phyloP scores from a whole-genome alignment of 768 basidiomycete species.

The Termitomyces sp. region DNA sequence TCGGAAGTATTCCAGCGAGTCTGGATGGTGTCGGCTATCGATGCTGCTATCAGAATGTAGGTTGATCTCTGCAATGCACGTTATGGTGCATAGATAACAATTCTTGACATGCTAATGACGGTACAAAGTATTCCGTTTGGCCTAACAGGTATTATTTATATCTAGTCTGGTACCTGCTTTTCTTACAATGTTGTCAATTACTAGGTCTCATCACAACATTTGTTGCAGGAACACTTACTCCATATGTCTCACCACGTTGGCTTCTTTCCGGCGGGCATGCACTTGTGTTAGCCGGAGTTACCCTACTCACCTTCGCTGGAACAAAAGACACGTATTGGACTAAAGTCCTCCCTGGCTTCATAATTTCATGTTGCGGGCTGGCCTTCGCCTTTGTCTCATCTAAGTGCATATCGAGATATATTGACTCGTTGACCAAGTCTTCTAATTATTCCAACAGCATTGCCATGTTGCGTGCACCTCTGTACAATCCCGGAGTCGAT shows the following conservation, averaged over 20 bases:
- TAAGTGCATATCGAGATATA: conserved; percentile 29
- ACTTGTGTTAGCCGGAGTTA: conserved; percentile 31
- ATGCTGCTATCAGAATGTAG: conserved; percentile 32
- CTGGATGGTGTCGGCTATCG: conserved; percentile 33
- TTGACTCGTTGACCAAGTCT: background rate
- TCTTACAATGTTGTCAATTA: no score
- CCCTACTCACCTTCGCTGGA: conserved; percentile 35
- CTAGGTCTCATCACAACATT: conserved; percentile 26
- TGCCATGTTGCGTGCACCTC: conserved; percentile 43
- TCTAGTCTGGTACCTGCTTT: background rate
- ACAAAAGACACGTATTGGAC: conserved; percentile 38
- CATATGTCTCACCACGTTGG: conserved; percentile 32
- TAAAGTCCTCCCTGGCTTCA: conserved; percentile 41
- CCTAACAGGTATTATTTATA: conserved; percentile 13
- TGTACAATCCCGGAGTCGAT: conserved; percentile 40
- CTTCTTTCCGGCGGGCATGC: conserved; percentile 37
- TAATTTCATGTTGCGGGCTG: conserved; percentile 36
- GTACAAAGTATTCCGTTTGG: conserved; percentile 35
- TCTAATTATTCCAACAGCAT: conserved; percentile 27
- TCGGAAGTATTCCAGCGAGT: conserved; percentile 32
- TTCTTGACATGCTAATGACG: background rate
- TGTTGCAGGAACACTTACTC: conserved; percentile 36
- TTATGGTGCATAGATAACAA: background rate
- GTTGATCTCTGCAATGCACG: background rate
- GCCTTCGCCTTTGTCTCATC: conserved; percentile 41